Percentiles rank a stretch among this genome's conserved stretches.
Conservation (phyloP, 139 green algal species). For the Chlorella sorokiniana region DNA sequence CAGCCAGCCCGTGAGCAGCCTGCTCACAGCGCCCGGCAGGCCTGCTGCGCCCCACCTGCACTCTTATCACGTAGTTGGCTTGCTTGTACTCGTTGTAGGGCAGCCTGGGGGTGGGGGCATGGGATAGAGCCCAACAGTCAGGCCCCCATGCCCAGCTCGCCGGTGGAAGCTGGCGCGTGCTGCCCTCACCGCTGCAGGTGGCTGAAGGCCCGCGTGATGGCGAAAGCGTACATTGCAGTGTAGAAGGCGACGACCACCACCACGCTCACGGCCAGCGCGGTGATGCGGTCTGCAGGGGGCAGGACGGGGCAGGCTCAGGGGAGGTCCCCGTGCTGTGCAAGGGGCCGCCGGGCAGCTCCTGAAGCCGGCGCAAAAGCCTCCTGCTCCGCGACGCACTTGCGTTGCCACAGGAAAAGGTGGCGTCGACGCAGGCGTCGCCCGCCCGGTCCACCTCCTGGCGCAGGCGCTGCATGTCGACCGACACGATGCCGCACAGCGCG, state of each 20-base stretch:
- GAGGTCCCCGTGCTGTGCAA: too few species aligned
- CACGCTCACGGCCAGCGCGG: not conserved
- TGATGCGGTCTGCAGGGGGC: not conserved
- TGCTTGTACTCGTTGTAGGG: slow-evolving; percentile 42
- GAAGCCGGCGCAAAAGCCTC: not conserved
- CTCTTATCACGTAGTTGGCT: not conserved
- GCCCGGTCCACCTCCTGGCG: too few species aligned
- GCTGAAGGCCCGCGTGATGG: not conserved
- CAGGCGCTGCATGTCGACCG: not conserved
- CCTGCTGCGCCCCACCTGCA: not conserved
- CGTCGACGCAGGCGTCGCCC: too few species aligned
- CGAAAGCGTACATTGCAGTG: not conserved
- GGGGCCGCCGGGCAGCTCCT: too few species aligned
- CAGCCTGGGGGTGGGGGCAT: not conserved
- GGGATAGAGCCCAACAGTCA: not conserved
- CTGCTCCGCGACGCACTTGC: too few species aligned
- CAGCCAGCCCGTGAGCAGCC: too few species aligned
- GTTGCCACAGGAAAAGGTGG: too few species aligned
- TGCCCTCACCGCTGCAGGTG: slow-evolving; percentile 1
- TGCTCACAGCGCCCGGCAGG: not conserved
- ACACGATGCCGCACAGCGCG: not conserved
- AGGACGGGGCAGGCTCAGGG: not conserved
- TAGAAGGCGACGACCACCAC: not conserved
- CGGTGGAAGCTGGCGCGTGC: too few species aligned
- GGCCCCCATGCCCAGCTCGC: too few species aligned